phyloP scores from a whole-genome alignment of 1,284 basidiomycete genomes.

The Pseudozyma hubeiensis region DNA sequence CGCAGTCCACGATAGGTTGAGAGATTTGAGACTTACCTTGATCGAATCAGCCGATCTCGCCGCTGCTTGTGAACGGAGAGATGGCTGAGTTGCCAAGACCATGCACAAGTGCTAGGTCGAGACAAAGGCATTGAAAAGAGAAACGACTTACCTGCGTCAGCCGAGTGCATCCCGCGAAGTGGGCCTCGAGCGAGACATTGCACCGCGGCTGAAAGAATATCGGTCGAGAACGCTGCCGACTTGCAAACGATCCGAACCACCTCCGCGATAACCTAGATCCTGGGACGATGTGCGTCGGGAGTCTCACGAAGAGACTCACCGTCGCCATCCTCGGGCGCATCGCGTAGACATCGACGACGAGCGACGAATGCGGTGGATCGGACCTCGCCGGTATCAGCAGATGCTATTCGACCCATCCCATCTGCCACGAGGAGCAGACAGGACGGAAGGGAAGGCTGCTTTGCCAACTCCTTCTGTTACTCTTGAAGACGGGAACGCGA shows the following conservation, averaged over 20 bases:
- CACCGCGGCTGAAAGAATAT: constrained; percentile 17
- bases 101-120: too few relatives aligned
- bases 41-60: constrained; percentile 6
- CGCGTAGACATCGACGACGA: constrained; percentile 25
- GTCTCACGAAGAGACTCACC: constrained; percentile 53
- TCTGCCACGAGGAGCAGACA: constrained; percentile 37
- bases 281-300: constrained; percentile 52
- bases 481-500: constrained; percentile 63
- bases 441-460: constrained; percentile 28
- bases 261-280: constrained; percentile 48
- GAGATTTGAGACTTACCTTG: constrained; percentile 17
- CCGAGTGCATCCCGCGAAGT: neutral
- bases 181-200: neutral
- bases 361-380: constrained; percentile 32
- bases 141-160: constrained; percentile 14
- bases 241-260: constrained; percentile 49
- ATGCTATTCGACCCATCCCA: constrained; percentile 35
- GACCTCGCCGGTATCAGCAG: constrained; percentile 49
- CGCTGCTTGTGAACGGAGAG: constrained; percentile 10
- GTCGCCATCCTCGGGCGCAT: constrained; percentile 42
- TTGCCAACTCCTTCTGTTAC: constrained; percentile 34
- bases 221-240: constrained; percentile 55
- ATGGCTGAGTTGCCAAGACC: constrained; percentile 2
- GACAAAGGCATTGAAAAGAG: neutral
- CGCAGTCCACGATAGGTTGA: neutral